phyloP scores from a whole-genome alignment of 1,284 basidiomycete species.

The Pseudozyma pruni region DNA sequence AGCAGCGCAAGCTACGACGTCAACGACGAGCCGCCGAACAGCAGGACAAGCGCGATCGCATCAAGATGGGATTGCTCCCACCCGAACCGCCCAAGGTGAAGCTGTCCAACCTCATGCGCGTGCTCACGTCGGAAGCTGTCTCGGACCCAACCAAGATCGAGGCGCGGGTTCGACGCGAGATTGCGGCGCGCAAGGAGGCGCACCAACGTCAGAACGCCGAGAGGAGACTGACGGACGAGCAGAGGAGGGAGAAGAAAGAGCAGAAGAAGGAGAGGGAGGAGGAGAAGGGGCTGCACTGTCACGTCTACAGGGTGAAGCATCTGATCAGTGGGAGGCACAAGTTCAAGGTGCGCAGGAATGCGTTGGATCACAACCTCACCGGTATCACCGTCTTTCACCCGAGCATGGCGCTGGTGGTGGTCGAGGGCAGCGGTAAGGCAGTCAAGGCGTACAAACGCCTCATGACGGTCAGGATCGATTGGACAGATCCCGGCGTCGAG shows the following conservation, averaged over 20 bases:
- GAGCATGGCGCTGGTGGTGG: constrained; percentile 86
- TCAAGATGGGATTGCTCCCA: constrained; percentile 94
- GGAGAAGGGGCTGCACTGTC: constrained; percentile 83
- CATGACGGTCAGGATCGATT: constrained; percentile 88
- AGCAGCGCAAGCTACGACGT: constrained; percentile 96
- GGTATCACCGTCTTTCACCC: constrained; percentile 91
- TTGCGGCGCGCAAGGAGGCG: constrained; percentile 84
- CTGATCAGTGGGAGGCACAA: constrained; percentile 91
- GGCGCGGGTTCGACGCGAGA: constrained; percentile 90
- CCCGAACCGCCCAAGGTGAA: constrained; percentile 97
- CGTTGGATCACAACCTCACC: constrained; percentile 86
- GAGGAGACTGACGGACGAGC: constrained; percentile 89
- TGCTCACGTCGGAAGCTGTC: constrained; percentile 93
- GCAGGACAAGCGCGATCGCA: constrained; percentile 93
- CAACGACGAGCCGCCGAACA: constrained; percentile 86
- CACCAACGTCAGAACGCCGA: constrained; percentile 93
- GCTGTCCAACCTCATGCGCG: constrained; percentile 95
- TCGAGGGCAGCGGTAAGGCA: constrained; percentile 88
- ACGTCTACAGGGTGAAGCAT: constrained; percentile 86
- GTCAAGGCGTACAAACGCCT: constrained; percentile 88
- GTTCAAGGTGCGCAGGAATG: constrained; percentile 96
- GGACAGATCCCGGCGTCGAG: constrained; percentile 80
- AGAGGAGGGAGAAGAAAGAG: constrained; percentile 85
- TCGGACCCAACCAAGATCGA: constrained; percentile 98
- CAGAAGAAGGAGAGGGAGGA: constrained; percentile 72